Evolutionary conservation across 78 protist genomes (phyloP).

Genomic region (Dictyostelium citrinum): DNA sequence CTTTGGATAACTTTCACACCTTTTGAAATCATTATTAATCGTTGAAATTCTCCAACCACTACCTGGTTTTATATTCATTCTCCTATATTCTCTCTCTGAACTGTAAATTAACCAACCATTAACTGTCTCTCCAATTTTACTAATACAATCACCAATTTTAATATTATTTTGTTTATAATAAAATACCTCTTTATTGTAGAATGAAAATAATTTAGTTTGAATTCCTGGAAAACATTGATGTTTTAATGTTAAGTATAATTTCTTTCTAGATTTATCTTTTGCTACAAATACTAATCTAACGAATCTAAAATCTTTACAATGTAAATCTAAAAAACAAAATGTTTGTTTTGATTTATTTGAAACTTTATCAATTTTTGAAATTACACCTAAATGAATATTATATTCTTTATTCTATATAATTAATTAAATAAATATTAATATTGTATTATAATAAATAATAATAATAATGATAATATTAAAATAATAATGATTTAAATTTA

Average conservation of each 20-base stretch:
- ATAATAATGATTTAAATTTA: no score
- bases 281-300: background rate
- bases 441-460: no score
- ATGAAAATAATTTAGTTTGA: constrained; percentile 22
- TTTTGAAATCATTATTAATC: constrained; percentile 15
- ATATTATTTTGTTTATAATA: background rate
- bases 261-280: constrained; percentile 3
- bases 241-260: constrained; percentile 16
- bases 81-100: background rate
- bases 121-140: background rate
- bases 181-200: constrained; percentile 11
- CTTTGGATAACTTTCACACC: constrained; percentile 34
- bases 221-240: constrained; percentile 10
- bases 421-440: no score
- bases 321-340: constrained; percentile 13
- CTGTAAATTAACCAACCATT: constrained; percentile 12
- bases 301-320: constrained; percentile 29
- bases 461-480: no score
- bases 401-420: constrained; percentile 4
- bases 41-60: constrained; percentile 59
- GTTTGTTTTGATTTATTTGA: constrained; percentile 17
- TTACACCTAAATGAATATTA: constrained; percentile 11
- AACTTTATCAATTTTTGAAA: background rate
- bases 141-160: background rate
- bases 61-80: background rate